Evolutionary conservation across 805 yeast genomes (phyloP).

Genomic region (Candida nemodendra): DNA sequence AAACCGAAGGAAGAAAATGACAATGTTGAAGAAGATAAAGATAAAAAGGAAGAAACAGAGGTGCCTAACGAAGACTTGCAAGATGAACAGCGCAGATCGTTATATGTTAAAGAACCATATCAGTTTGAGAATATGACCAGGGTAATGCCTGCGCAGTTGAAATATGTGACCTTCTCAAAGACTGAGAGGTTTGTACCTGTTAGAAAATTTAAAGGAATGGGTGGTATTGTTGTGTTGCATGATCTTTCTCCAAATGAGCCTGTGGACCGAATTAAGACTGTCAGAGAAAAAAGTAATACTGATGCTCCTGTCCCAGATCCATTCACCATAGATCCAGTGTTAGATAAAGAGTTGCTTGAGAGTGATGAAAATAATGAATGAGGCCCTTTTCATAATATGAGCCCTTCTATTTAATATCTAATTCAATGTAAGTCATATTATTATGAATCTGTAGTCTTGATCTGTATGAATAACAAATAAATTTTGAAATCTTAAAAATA

Average conservation of each 20-base stretch:
- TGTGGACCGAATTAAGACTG: constrained; percentile 70
- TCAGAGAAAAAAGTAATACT: constrained; percentile 70
- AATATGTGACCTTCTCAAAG: constrained; percentile 73
- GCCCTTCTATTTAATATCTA: too few relatives aligned
- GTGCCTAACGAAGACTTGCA: constrained; percentile 21
- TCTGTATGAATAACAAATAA: too few relatives aligned
- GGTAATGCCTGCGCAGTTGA: constrained; percentile 85
- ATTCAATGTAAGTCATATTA: too few relatives aligned
- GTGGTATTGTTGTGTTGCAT: constrained; percentile 70
- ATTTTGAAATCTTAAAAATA: too few relatives aligned
- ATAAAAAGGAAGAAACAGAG: constrained; percentile 20
- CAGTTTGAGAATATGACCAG: constrained; percentile 78
- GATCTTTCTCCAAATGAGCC: constrained; percentile 64
- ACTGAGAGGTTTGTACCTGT: constrained; percentile 80
- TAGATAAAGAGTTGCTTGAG: constrained; percentile 29
- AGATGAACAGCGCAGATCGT: constrained; percentile 39
- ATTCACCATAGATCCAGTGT: constrained; percentile 54
- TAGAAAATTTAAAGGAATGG: constrained; percentile 64
- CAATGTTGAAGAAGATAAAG: constrained; percentile 11
- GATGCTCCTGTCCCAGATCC: constrained; percentile 77
- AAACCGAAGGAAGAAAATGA: constrained; percentile 27
- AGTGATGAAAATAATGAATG: constrained; percentile 19
- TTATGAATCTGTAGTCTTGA: too few relatives aligned
- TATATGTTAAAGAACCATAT: constrained; percentile 62
- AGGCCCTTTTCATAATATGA: too few relatives aligned